phyloP scores from a whole-genome alignment of 148 eudicot species.

The Nyssa sinensis region DNA sequence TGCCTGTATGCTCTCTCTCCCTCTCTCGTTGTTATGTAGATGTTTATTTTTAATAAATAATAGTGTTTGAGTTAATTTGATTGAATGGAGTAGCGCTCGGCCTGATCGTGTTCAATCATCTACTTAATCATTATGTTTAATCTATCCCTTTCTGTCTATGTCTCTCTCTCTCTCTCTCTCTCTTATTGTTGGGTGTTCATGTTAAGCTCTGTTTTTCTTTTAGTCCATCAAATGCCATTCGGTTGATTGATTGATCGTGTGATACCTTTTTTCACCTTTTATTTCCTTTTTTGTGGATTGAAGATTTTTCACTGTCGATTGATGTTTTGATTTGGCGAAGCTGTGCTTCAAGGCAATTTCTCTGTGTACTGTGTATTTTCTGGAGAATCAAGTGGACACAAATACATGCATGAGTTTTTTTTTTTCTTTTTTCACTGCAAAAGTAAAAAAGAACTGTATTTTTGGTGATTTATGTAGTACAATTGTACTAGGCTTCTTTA shows the following conservation, averaged over 20 bases:
- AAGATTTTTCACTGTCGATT: neutral
- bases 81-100: no score
- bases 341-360: neutral
- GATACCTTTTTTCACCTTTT: neutral
- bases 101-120: no score
- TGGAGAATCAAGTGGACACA: neutral
- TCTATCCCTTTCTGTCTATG: no score
- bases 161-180: neutral
- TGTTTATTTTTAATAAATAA: no score
- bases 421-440: neutral
- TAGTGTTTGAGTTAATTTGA: no score
- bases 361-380: neutral
- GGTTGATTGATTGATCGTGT: neutral
- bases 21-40: neutral
- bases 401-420: neutral
- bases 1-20: constrained; percentile 59
- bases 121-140: no score
- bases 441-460: no score
- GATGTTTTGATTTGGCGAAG: neutral
- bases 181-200: no score
- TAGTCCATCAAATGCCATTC: neutral
- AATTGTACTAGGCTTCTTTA: neutral
- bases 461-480: neutral
- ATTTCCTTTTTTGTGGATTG: neutral
- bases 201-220: no score